These are phyloP conservation scores for Bipolaris bicolor DNA, from an alignment of 2,329 filamentous ascomycete species.

Conservation along the genomic window DNA sequence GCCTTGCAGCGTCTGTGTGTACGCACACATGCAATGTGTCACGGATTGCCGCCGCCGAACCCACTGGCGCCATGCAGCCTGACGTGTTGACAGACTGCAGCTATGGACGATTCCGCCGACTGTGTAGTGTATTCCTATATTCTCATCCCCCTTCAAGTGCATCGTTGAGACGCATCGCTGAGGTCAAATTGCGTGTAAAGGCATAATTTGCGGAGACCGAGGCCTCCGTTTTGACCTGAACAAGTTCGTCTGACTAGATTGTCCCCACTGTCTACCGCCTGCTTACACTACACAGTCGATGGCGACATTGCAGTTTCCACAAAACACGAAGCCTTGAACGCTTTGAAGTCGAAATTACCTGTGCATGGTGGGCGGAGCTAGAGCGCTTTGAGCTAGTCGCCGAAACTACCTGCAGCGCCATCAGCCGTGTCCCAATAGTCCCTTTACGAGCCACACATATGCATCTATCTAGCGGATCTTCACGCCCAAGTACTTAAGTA, in stretches of 20 bases:
- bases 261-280: background rate
- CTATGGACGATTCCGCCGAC: background rate
- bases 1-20: background rate
- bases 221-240: background rate
- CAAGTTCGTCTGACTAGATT: background rate
- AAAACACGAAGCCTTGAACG: conserved; percentile 1
- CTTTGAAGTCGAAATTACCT: conserved; percentile 24
- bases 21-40: background rate
- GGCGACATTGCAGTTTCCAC: conserved; percentile 5
- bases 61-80: background rate
- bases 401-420: conserved; percentile 14
- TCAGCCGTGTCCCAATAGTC: conserved; percentile 16
- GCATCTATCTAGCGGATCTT: conserved; percentile 7
- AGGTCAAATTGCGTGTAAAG: background rate
- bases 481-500: background rate
- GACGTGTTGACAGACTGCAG: background rate
- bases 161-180: background rate
- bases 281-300: conserved; percentile 3
- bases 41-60: background rate
- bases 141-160: background rate
- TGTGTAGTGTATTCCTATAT: background rate
- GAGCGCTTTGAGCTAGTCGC: conserved; percentile 17
- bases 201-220: background rate
- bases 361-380: conserved; percentile 16
- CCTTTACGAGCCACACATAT: conserved; percentile 17